A percentile compares a stretch with the other conserved stretches of the same genome.
These are phyloP conservation scores for Tolypocladium tundrense DNA, from an alignment of 2,329 filamentous ascomycete genomes.

Conservation along the genomic window DNA sequence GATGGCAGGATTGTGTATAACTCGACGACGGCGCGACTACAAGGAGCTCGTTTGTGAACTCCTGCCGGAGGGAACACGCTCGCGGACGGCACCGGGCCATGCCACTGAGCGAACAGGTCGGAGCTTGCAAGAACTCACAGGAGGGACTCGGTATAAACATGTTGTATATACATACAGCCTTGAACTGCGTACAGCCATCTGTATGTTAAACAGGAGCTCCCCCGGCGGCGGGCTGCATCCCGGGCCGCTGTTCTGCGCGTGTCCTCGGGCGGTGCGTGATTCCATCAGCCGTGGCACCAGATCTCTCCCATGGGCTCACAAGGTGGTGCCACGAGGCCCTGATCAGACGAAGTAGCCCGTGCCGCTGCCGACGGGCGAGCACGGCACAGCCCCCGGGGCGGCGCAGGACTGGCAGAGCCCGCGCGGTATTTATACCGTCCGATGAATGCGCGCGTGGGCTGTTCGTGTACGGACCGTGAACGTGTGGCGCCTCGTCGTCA, in stretches of 20 bases:
- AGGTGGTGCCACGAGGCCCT: neutral
- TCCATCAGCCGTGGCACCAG: neutral
- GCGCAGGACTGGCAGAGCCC: too few relatives aligned
- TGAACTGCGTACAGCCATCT: neutral
- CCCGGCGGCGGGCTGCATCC: neutral
- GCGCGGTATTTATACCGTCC: neutral
- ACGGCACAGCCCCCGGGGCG: too few relatives aligned
- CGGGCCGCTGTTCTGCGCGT: neutral
- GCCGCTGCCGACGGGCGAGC: neutral
- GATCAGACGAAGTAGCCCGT: neutral
- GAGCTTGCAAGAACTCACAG: neutral
- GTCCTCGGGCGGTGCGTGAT: too few relatives aligned
- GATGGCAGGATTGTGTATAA: neutral
- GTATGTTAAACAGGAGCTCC: neutral
- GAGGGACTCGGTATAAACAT: neutral
- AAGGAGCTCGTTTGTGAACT: neutral
- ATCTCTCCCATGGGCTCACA: neutral
- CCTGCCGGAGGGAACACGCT: neutral
- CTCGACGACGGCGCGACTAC: neutral
- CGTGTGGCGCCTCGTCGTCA: neutral
- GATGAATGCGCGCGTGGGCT: neutral
- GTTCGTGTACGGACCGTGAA: neutral
- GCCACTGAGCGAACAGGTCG: neutral
- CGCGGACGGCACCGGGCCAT: neutral
- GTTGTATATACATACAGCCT: neutral